Evolutionary conservation across 805 yeast species (phyloP), one percentile per base, ranked within the genome.

Genomic region (Lipomyces yamadae): DNA sequence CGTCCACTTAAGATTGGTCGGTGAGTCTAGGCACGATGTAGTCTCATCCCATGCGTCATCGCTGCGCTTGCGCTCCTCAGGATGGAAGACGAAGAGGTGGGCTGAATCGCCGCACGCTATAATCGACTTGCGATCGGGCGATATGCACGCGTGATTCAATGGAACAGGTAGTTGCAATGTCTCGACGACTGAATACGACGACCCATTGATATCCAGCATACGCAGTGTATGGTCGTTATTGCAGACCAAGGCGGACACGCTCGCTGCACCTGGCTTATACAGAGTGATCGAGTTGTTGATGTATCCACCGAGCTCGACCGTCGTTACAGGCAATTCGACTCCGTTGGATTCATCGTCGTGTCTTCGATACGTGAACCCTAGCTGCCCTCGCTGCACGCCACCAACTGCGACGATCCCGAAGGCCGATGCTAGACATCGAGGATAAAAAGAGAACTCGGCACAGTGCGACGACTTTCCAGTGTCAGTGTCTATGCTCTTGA

Each of bases 151-250:
- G 75, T 90, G 90, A 74, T 93, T 93, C 67, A 92, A 81, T 3
- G 96, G 88, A 53, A 87, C 85, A 55, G 86, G 87, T 64, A 87
- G 81, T 68, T 83, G 75, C 68, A 86, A 73, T 57, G 83, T 78
- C 72, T 78, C 78, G 58, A 79, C 72, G 52, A 84, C 75, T 11
- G 81, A 79, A 15, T 84, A 79, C 10, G 83, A 83, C 4, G 85
- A 77, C 66, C 81, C 83, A 53, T 78, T 74, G 7, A 92, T 81
- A 70, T 88, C 88, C 63, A 91, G 82, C 61, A 83, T 79, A 74
- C 92, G 91, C 60, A 92, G 79, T 62, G 84, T 81, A 55, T 86
- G 84, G 76, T 93, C 98, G 76, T 93, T 93, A 76, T 92, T 93
- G 77, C 97, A 92, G 30, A 91, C 85, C 67, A 85, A 83, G 0